Evolutionary conservation across 805 yeast genomes (phyloP).

Genomic region (Grigorovia transvaalensis): DNA sequence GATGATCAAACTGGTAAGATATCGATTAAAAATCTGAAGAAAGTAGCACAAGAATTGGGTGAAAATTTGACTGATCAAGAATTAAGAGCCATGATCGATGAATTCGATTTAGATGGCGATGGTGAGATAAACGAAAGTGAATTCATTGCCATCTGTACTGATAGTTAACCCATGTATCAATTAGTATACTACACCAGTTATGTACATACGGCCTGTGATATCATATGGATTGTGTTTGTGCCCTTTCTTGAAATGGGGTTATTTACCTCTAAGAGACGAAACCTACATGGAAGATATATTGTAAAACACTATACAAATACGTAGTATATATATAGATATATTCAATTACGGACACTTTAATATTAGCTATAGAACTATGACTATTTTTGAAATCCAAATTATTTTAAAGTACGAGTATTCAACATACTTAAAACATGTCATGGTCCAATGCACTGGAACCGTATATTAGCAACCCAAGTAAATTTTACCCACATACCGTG

Average conservation of each 20-base stretch:
- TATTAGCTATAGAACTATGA: too few relatives aligned
- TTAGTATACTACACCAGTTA: not conserved
- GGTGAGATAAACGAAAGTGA: slow-evolving; percentile 91
- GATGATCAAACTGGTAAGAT: slow-evolving; percentile 83
- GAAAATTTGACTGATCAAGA: slow-evolving; percentile 90
- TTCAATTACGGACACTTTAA: too few relatives aligned
- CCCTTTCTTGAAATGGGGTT: too few relatives aligned
- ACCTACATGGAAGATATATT: too few relatives aligned
- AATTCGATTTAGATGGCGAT: slow-evolving; percentile 91
- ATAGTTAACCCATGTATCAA: slow-evolving; percentile 26
- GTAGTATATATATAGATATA: too few relatives aligned
- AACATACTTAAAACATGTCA: slow-evolving; percentile 28
- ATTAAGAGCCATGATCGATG: slow-evolving; percentile 92
- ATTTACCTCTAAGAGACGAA: too few relatives aligned
- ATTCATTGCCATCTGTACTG: slow-evolving; percentile 80
- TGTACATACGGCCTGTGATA: not conserved
- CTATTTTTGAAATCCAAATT: too few relatives aligned
- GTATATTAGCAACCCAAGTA: slow-evolving; percentile 41
- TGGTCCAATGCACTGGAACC: slow-evolving; percentile 38
- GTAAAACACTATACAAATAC: too few relatives aligned
- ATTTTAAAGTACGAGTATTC: not conserved
- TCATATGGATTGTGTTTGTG: not conserved
- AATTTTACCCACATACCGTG: slow-evolving; percentile 28
- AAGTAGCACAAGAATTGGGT: slow-evolving; percentile 87
- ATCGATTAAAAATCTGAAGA: slow-evolving; percentile 65